These are phyloP conservation scores for Lactarius indigo DNA, from an alignment of 768 basidiomycete genomes.

Conservation along the genomic window DNA sequence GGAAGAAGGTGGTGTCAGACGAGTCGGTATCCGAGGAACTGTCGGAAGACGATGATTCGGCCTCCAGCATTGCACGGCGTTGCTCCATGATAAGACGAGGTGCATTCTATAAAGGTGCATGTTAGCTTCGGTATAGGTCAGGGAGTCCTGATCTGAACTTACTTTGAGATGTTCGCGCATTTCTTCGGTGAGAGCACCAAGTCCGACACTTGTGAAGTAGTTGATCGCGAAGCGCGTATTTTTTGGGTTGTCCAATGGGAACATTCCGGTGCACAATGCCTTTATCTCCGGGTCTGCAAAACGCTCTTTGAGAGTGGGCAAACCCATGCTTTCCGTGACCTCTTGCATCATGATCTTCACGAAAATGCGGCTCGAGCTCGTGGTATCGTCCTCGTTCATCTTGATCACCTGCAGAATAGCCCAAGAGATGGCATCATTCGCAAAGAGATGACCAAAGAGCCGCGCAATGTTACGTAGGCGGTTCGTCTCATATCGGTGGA, in stretches of 20 bases:
- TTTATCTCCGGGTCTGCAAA: conserved; percentile 86
- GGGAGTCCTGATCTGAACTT: conserved; percentile 29
- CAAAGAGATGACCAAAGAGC: conserved; percentile 91
- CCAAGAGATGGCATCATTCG: conserved; percentile 90
- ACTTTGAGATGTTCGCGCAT: conserved; percentile 97
- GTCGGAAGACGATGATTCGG: conserved; percentile 47
- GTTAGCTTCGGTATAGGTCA: not conserved
- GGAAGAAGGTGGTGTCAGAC: conserved; percentile 38
- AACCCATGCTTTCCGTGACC: conserved; percentile 90
- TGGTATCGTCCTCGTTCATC: conserved; percentile 98
- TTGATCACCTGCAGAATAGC: conserved; percentile 76
- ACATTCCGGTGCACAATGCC: conserved; percentile 74
- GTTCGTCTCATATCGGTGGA: conserved; percentile 99
- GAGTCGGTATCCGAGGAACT: conserved; percentile 41
- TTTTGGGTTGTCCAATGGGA: conserved; percentile 95
- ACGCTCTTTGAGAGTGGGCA: conserved; percentile 80
- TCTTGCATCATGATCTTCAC: conserved; percentile 96
- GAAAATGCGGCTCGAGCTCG: conserved; percentile 93
- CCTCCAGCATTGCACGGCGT: conserved; percentile 82
- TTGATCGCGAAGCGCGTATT: conserved; percentile 96
- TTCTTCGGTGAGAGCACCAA: conserved; percentile 88
- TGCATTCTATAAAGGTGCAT: conserved; percentile 61
- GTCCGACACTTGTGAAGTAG: conserved; percentile 93
- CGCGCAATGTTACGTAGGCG: conserved; percentile 94
- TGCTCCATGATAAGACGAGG: conserved; percentile 93